Evolutionary conservation across 345 rosid genomes (phyloP), one percentile per base, ranked within the genome.

Genomic region (Theobroma cacao): DNA sequence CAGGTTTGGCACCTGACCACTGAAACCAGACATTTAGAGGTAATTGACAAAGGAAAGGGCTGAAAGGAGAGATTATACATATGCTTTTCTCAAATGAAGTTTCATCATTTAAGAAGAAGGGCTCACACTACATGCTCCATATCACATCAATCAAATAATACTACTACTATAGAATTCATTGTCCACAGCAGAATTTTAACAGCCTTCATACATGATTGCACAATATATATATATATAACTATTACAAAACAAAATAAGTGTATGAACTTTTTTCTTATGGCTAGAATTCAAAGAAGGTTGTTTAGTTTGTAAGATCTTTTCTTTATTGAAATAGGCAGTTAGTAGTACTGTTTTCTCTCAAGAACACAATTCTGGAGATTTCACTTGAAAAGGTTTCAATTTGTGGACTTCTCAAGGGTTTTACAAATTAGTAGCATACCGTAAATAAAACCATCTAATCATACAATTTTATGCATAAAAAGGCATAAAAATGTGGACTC

Each of bases 81-180:
- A 33, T 62, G 33, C 36, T 63, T 56, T 22, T 56, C 41, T 18
- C 40, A 34, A 63, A 34, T 63, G 68, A 64, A 3, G 0, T 66
- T 66, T 66, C 12, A 67, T 41, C 14, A 66, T 66, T 41, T 5
- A 28, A 60, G 64, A 66, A 40, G 48, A 11, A 41, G 34, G 72
- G 52, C 72, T 40, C 72, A 24, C 72, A n/a, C 33, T 22, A 22
- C 52, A 12, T 22, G 13, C 33, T 40, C 33, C 52, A 41, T 41
- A 67, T 67, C 72, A 67, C 72, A 67, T 67, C 72, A 43, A 67
- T 41, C 34, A 41, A 67, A 67, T 24, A 67, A 67, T 67, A 53
- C 7, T 41, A 67, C n/a, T 41, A 41, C 9, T 24, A 67, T 41
- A n/a, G n/a, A n/a, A n/a, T 14, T 43, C 34, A 67, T 6, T 43